These are phyloP conservation scores for Populus davidiana DNA, from an alignment of 345 rosid genomes.

Conservation along the genomic window DNA sequence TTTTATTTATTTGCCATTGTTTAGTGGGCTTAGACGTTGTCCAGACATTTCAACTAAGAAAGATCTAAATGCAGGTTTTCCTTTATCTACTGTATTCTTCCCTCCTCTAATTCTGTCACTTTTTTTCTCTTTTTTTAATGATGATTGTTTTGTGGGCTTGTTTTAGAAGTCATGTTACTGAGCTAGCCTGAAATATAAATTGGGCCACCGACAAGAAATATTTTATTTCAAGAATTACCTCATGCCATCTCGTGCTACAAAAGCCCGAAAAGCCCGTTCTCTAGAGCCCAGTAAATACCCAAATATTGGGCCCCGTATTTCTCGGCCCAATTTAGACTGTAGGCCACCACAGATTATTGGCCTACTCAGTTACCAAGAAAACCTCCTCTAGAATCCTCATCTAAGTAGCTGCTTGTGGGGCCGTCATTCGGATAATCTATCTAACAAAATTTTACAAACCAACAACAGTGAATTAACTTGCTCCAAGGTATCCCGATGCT, in stretches of 20 bases:
- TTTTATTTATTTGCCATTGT: too few relatives aligned
- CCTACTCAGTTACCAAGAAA: not conserved
- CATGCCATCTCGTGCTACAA: not conserved
- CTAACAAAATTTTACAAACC: too few relatives aligned
- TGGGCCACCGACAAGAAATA: not conserved
- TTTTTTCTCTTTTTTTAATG: too few relatives aligned
- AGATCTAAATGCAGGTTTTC: too few relatives aligned
- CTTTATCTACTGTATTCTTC: too few relatives aligned
- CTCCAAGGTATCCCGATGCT: too few relatives aligned
- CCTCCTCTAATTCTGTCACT: too few relatives aligned
- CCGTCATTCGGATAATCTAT: too few relatives aligned
- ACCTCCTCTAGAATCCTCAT: not conserved
- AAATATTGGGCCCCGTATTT: not conserved
- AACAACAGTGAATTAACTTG: too few relatives aligned
- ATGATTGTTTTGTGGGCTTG: not conserved
- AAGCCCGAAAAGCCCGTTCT: not conserved
- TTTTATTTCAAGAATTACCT: not conserved
- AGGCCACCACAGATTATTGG: not conserved
- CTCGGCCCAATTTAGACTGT: not conserved
- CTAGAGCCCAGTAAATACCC: not conserved
- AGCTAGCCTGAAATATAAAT: not conserved
- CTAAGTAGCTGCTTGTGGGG: too few relatives aligned
- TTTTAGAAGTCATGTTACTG: not conserved
- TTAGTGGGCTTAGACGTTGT: too few relatives aligned
- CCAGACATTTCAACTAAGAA: too few relatives aligned